Conservation (phyloP, 2,329 filamentous ascomycete genomes). For the Verticillium alfalfae region DNA sequence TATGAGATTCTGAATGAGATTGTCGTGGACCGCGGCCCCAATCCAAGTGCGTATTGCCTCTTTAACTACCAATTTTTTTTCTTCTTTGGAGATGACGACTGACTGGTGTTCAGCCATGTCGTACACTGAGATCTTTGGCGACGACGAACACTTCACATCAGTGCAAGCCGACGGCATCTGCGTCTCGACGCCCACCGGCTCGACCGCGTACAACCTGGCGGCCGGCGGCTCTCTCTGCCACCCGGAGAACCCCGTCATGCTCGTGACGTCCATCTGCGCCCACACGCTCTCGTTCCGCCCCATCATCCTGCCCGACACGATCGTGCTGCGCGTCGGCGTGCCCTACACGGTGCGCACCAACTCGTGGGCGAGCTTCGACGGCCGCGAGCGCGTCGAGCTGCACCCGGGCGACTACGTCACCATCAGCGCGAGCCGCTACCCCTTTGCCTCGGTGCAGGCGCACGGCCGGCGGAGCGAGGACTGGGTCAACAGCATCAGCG, state of each 20-base stretch:
- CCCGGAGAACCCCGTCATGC: constrained; percentile 92
- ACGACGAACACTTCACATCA: constrained; percentile 92
- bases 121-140: constrained; percentile 84
- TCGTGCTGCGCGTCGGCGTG: constrained; percentile 88
- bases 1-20: constrained; percentile 94
- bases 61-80: neutral
- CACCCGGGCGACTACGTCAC: constrained; percentile 77
- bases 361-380: constrained; percentile 98
- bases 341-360: constrained; percentile 85
- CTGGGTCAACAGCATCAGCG: constrained; percentile 76
- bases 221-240: constrained; percentile 94
- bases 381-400: constrained; percentile 79
- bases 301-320: constrained; percentile 95
- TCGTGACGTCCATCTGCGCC: constrained; percentile 89
- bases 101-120: constrained; percentile 64
- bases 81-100: neutral
- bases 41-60: constrained; percentile 61
- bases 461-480: constrained; percentile 66
- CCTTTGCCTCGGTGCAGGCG: constrained; percentile 72
- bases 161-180: constrained; percentile 90
- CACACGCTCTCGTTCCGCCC: constrained; percentile 93
- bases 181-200: constrained; percentile 89
- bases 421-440: constrained; percentile 73
- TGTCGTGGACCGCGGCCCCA: constrained; percentile 91
- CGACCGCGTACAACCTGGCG: constrained; percentile 80